Base-by-base conservation (phyloP, 2,329 filamentous ascomycete genomes). In the Pseudogymnoascus sp. region DNA sequence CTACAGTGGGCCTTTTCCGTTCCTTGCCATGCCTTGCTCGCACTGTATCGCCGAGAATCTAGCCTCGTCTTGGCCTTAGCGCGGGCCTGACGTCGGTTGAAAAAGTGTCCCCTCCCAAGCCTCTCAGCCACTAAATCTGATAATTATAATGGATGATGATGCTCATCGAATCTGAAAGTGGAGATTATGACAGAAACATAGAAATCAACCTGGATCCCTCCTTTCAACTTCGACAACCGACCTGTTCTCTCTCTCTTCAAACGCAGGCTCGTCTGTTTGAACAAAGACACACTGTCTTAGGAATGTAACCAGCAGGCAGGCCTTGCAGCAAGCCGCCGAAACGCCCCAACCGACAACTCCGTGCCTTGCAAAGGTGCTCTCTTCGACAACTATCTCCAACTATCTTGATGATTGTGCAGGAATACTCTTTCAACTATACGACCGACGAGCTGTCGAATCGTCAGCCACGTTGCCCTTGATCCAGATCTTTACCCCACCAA, bases 121-220 rank as follows among this genome's bases (percentile, higher is more conserved):
- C 47, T 54, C 47, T 54, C 28, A 54, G 47, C 47, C 47, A 54
- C 47, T 54, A 54, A 54, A 54, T 54, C 47, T 54, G 47, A 54
- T 54, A 54, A 54, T 54, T 54, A 54, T 54, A 54, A 54, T 54
- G 47, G 47, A 54, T 54, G 47, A 54, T 54, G 47, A 54, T 54
- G 47, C 47, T 54, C 47, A 54, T 54, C 47, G n/a, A 43, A 54
- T 54, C 28, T 18, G 47, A 54, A 54, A 54, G 47, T 54, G 47
- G 47, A 54, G 47, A 54, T 33, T 54, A 33, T 33, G 47, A 54
- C 47, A 54, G 28, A 54, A 54, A 54, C 47, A 54, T 54, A 54
- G 47, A 33, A 54, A 54, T 18, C 28, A 9, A 20, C 28, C 47
- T 4, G 28, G 28, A 54, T 12, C 12, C 28, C 47, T 33, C 28